Evolutionary conservation across 1,139 yeast genomes (phyloP).

Genomic region (Geotrichum carabidarum): DNA sequence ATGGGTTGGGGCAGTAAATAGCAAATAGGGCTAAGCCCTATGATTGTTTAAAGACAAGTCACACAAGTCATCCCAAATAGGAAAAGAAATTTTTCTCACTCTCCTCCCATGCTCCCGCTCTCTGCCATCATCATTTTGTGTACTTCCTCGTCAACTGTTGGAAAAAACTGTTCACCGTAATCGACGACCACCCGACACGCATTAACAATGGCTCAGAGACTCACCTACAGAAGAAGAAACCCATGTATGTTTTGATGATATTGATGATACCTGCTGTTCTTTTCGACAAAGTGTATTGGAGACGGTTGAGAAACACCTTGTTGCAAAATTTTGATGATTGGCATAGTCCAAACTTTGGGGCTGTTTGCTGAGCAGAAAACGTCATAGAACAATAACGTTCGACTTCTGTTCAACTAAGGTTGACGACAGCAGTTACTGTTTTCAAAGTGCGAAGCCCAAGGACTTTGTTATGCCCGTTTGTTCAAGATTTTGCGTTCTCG

Average conservation of each 20-base stretch:
- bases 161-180: slow-evolving; percentile 16
- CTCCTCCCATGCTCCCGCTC: slow-evolving; percentile 9
- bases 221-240: slow-evolving; percentile 22
- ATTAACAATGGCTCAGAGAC: slow-evolving; percentile 20
- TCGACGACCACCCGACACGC: slow-evolving; percentile 17
- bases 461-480: no score
- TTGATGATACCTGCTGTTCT: background rate
- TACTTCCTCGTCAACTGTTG: slow-evolving; percentile 13
- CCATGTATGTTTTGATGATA: slow-evolving; percentile 18
- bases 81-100: slow-evolving; percentile 4
- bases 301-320: background rate
- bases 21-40: no score
- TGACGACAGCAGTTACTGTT: no score
- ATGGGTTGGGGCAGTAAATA: no score
- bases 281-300: background rate
- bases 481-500: no score
- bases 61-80: background rate
- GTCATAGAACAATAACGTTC: no score
- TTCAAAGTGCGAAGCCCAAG: no score
- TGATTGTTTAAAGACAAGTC: no score
- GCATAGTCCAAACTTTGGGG: no score
- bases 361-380: no score
- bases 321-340: no score
- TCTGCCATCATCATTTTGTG: slow-evolving; percentile 1
- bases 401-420: no score